A percentile compares a stretch with the other conserved stretches of the same genome.
phyloP scores from a whole-genome alignment of 78 protist species.

The Guillardia theta region DNA sequence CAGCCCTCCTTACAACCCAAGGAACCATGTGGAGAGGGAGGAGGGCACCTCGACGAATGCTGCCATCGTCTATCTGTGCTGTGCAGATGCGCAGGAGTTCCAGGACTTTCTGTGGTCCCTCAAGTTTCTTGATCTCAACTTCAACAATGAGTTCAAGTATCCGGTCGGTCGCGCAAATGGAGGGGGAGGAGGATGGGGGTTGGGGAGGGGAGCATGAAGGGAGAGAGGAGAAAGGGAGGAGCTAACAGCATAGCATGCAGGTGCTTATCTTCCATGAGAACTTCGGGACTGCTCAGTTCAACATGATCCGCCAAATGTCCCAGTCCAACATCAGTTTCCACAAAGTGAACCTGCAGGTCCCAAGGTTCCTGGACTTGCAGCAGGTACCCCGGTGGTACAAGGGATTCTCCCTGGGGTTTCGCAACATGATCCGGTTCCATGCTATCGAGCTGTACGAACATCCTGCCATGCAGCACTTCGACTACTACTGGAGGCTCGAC shows the following conservation, averaged over 20 bases:
- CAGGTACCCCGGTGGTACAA: background rate
- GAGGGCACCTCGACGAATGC: too few species aligned
- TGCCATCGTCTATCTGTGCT: constrained; percentile 9
- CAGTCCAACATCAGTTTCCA: background rate
- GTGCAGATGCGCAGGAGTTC: constrained; percentile 25
- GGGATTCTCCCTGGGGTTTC: constrained; percentile 10
- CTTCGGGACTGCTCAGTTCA: background rate
- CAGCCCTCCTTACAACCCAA: background rate
- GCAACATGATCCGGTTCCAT: background rate
- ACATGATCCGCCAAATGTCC: background rate
- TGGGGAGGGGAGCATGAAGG: too few species aligned
- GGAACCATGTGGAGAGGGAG: background rate
- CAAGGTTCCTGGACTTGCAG: background rate
- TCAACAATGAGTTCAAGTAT: background rate
- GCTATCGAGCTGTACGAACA: background rate
- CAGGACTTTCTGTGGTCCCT: constrained; percentile 7
- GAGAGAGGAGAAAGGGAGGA: too few species aligned
- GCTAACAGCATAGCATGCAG: too few species aligned
- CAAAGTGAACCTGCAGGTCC: background rate
- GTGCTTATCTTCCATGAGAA: background rate
- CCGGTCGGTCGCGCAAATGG: too few species aligned
- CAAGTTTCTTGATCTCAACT: background rate
- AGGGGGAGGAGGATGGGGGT: too few species aligned
- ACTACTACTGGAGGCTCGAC: constrained; percentile 36
- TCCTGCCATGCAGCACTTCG: background rate